Percentiles rank a stretch among this genome's conserved stretches.
Conservation (phyloP, 129 eudicot genomes). For the Oenanthe sinensis region DNA sequence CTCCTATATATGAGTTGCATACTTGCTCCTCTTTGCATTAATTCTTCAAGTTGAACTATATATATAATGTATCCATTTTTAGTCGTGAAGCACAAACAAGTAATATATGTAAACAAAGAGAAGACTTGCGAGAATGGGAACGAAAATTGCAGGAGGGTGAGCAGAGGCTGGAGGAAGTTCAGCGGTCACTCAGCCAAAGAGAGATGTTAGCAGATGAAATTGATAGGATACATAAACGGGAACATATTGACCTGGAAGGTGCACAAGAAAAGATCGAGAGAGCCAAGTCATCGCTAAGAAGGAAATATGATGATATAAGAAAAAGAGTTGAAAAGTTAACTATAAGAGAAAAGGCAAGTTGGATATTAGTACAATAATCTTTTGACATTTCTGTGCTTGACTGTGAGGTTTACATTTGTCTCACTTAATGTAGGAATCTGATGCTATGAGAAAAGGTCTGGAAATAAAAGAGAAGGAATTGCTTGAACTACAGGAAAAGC, state of each 20-base stretch:
- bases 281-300: conserved; percentile 37
- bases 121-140: conserved; percentile 85
- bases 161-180: conserved; percentile 72
- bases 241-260: conserved; percentile 64
- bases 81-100: conserved; percentile 70
- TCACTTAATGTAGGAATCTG: conserved; percentile 62
- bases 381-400: background rate
- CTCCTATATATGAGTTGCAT: background rate
- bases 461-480: conserved; percentile 68
- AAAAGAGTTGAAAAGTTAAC: conserved; percentile 36
- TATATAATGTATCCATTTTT: background rate
- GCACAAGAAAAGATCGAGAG: conserved; percentile 50
- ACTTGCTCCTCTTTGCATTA: background rate
- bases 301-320: conserved; percentile 66
- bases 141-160: conserved; percentile 76
- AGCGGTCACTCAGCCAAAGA: conserved; percentile 66
- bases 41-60: background rate
- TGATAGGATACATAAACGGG: conserved; percentile 54
- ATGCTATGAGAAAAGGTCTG: conserved; percentile 35
- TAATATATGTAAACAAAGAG: conserved; percentile 57
- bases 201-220: conserved; percentile 78
- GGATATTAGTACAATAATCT: background rate
- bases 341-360: conserved; percentile 69
- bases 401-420: conserved; percentile 3
- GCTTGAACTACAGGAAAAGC: conserved; percentile 57